Evolutionary conservation across 2,329 filamentous ascomycete species (phyloP).

Genomic region (Penicillium sp.): DNA sequence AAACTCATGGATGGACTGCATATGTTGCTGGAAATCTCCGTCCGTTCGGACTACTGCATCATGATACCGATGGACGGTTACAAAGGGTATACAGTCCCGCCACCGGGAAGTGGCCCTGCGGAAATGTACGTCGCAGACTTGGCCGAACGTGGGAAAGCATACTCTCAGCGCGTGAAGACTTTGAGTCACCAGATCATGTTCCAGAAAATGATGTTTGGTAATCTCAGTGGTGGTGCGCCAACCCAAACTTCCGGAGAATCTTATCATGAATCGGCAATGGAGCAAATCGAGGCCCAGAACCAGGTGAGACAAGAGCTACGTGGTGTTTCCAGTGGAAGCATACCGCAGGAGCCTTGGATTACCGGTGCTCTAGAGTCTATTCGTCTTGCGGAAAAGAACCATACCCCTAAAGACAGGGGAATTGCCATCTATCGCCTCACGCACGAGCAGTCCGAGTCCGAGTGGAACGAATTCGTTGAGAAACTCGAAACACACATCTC

Average conservation of each 20-base stretch:
- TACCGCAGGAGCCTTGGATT: not conserved
- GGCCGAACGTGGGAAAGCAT: not conserved
- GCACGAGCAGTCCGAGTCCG: slow-evolving; percentile 16
- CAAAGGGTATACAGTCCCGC: not conserved
- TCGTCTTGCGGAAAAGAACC: not conserved
- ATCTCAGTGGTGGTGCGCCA: not conserved
- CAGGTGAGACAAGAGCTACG: not conserved
- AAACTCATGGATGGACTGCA: not conserved
- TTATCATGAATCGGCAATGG: not conserved
- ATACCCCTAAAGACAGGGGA: not conserved
- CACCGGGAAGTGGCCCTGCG: not conserved
- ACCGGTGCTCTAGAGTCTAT: not conserved
- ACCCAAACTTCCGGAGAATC: not conserved
- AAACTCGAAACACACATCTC: slow-evolving; percentile 23
- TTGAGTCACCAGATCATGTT: not conserved
- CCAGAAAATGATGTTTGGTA: not conserved
- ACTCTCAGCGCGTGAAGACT: not conserved
- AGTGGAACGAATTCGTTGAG: slow-evolving; percentile 19
- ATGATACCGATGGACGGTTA: not conserved
- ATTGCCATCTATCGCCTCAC: slow-evolving; percentile 23
- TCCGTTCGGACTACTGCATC: not conserved
- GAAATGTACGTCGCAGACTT: not conserved
- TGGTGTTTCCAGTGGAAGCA: not conserved
- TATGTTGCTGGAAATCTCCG: not conserved
- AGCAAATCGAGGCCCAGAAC: not conserved